These are phyloP conservation scores for Phialophora tarda DNA, from an alignment of 2,329 filamentous ascomycete genomes.

Conservation along the genomic window DNA sequence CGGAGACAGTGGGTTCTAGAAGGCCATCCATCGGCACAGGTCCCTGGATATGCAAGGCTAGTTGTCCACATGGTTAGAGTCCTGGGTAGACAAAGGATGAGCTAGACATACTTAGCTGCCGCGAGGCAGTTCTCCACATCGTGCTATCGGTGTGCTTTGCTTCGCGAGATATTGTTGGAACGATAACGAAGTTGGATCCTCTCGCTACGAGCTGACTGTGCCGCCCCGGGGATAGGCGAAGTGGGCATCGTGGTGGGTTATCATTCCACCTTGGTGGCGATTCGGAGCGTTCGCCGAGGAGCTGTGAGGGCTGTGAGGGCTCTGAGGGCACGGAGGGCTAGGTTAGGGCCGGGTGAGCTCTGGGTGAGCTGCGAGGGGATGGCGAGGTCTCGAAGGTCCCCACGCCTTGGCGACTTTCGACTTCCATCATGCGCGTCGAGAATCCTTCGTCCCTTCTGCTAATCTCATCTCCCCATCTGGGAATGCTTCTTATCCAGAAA, in stretches of 20 bases:
- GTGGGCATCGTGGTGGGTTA: not conserved
- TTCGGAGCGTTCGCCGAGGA: not conserved
- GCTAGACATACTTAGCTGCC: not conserved
- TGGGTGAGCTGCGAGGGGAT: not conserved
- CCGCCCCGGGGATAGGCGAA: not conserved
- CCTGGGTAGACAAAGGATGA: not conserved
- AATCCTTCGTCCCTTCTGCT: constrained; percentile 6
- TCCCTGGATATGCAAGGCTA: constrained; percentile 4
- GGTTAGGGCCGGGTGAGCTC: not conserved
- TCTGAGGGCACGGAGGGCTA: not conserved
- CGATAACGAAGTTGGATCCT: not conserved
- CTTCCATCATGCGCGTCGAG: constrained; percentile 4
- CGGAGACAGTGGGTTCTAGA: not conserved
- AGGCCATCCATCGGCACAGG: not conserved
- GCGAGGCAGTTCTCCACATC: not conserved
- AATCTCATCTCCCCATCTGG: not conserved
- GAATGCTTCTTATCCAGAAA: not conserved
- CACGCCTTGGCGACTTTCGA: constrained; percentile 4
- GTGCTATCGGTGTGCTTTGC: not conserved
- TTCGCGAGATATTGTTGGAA: constrained; percentile 4
- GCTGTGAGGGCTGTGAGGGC: not conserved
- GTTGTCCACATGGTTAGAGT: not conserved
- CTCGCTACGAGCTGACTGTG: not conserved
- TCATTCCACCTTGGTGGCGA: not conserved
- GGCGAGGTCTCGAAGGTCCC: not conserved